Percentiles rank a stretch among this genome's conserved stretches.
Conservation (phyloP, 2,329 filamentous ascomycete genomes). For the Claviceps monticola region DNA sequence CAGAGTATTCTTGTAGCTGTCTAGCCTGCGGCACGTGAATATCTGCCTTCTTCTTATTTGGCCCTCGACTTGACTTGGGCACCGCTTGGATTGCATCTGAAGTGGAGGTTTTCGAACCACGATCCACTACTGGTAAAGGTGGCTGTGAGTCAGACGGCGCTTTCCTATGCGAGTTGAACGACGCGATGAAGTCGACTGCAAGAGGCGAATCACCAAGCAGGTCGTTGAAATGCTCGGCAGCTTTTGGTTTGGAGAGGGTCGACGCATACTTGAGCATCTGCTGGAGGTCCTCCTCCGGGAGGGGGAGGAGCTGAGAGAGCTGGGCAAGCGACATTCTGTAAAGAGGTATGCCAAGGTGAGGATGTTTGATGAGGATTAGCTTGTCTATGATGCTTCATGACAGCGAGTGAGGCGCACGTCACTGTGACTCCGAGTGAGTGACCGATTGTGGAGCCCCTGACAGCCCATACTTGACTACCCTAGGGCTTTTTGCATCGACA, state of each 20-base stretch:
- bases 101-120: background rate
- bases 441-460: background rate
- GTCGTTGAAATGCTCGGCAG: constrained; percentile 74
- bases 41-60: constrained; percentile 43
- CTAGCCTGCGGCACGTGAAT: constrained; percentile 52
- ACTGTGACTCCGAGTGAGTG: background rate
- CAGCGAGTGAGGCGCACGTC: background rate
- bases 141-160: constrained; percentile 16
- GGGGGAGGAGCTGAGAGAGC: constrained; percentile 64
- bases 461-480: no score
- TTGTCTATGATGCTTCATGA: background rate
- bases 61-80: constrained; percentile 33
- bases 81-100: constrained; percentile 24
- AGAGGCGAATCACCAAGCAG: constrained; percentile 76
- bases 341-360: background rate
- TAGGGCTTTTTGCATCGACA: no score
- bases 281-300: constrained; percentile 72
- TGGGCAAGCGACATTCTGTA: constrained; percentile 45
- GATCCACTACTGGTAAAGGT: constrained; percentile 5
- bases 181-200: constrained; percentile 61
- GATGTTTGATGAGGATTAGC: background rate
- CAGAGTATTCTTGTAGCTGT: constrained; percentile 44
- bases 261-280: constrained; percentile 75
- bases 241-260: constrained; percentile 61
- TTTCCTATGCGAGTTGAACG: constrained; percentile 57